phyloP scores from a whole-genome alignment of 2,329 filamentous ascomycete genomes.

The Exophiala dermatitidis region DNA sequence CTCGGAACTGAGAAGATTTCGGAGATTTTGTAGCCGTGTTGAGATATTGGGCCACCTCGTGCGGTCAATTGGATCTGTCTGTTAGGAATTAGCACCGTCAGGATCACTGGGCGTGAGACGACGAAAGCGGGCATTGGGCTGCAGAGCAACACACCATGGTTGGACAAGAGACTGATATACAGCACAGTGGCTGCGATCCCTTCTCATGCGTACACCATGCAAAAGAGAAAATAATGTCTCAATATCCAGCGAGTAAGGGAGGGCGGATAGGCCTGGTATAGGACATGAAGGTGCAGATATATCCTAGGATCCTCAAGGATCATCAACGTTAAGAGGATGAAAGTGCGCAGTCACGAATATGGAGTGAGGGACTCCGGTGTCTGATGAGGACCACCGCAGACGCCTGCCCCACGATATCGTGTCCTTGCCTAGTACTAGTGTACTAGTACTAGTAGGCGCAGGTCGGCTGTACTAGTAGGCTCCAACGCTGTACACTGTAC shows the following conservation, averaged over 20 bases:
- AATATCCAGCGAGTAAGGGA: not conserved
- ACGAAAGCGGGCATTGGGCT: slow-evolving; percentile 23
- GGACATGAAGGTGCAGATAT: no score
- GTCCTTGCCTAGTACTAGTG: not conserved
- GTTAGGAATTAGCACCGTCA: slow-evolving; percentile 5
- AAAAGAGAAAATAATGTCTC: not conserved
- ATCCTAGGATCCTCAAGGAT: no score
- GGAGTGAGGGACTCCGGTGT: no score
- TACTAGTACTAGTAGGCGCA: no score
- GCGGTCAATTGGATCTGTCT: slow-evolving; percentile 33
- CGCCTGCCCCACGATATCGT: slow-evolving; percentile 13
- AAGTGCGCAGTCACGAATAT: no score
- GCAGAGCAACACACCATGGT: slow-evolving; percentile 23
- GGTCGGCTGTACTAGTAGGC: no score
- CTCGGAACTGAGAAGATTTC: slow-evolving; percentile 35
- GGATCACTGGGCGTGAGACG: slow-evolving; percentile 6
- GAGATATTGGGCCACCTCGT: slow-evolving; percentile 24
- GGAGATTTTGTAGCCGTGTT: slow-evolving; percentile 34
- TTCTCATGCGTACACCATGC: not conserved
- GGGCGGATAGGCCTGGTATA: no score
- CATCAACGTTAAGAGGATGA: no score
- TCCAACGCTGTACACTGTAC: no score
- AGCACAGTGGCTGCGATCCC: not conserved
- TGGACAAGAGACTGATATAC: slow-evolving; percentile 5
- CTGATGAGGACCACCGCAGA: no score